Base-by-base conservation (phyloP, 2,329 filamentous ascomycete genomes). In the Aspergillus fumigatus region DNA sequence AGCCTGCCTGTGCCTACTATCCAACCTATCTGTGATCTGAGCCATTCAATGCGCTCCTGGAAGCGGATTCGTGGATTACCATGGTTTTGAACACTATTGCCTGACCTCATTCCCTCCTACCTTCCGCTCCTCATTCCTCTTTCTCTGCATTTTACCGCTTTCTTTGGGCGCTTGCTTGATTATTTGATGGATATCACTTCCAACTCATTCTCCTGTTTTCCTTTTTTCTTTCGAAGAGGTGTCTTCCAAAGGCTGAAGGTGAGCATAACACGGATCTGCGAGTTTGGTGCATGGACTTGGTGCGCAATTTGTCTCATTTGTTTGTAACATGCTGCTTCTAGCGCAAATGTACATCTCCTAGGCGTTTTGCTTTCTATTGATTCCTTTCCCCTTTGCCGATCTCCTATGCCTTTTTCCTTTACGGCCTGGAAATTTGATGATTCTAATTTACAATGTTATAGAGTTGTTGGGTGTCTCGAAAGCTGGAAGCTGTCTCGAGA, bases 361-460 rank as follows among this genome's bases (percentile, higher is more conserved):
- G 29, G 52, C 38, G 41, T 29, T 47, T 8, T 47, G 17, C n/a
- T 10, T 53, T 55, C 45, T 43, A 32, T 35, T 48, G 51, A 25
- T 56, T 51, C 38, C 35, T 43, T 53, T 32, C 19, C n/a, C 48
- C 52, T 55, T 51, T 49, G 27, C 47, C 38, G 21, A 50, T 50
- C 54, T 56, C 53, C 59, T 58, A 55, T 50, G 55, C 48, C 29
- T 23, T 52, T 52, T 17, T 43, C n/a, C 7, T 5, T 43, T 9
- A 11, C 8, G 40, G 40, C 21, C 11, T 23, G 21, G 21, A 26
- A 25, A 4, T 21, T 10, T 23, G 43, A 47, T 47, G 43, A 47
- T 47, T n/a, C 43, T 63, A 65, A 63, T 63, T 57, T 55, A 56
- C 63, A 65, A 63, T 65, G 58, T 55, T 54, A 60, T 63, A 65